Evolutionary conservation across 192 early-diverging fungal genomes (phyloP).

Genomic region (Coemansia pectinata): DNA sequence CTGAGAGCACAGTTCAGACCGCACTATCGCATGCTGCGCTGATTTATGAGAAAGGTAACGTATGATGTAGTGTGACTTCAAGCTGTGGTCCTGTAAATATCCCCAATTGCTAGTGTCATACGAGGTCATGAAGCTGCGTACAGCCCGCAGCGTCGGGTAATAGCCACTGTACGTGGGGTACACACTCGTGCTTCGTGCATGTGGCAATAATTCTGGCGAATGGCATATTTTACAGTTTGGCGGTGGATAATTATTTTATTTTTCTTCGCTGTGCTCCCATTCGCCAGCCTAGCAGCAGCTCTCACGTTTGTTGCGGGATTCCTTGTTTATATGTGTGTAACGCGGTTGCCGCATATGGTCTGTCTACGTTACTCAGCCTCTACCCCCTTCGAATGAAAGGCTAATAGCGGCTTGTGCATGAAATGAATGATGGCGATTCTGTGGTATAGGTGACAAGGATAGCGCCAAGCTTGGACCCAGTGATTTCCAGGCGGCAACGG

Average conservation of each 20-base stretch:
- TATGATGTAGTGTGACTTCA: slow-evolving; percentile 30
- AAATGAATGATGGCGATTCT: background rate
- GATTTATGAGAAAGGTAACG: slow-evolving; percentile 53
- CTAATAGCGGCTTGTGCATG: background rate
- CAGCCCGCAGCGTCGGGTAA: background rate
- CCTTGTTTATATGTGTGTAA: background rate
- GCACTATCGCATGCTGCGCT: slow-evolving; percentile 87
- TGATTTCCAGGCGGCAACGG: slow-evolving; percentile 56
- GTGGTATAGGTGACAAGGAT: slow-evolving; percentile 5
- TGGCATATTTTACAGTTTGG: slow-evolving; percentile 1
- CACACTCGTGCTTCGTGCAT: slow-evolving; percentile 4
- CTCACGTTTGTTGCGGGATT: background rate
- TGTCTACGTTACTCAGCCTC: background rate
- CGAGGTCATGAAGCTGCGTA: background rate
- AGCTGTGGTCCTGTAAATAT: background rate
- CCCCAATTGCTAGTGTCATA: background rate
- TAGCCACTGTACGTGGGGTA: background rate
- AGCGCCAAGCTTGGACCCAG: slow-evolving; percentile 11
- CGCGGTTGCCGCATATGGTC: background rate
- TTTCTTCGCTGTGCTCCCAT: background rate
- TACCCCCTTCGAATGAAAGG: background rate
- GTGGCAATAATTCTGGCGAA: slow-evolving; percentile 22
- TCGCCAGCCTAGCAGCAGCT: background rate
- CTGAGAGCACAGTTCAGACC: slow-evolving; percentile 87
- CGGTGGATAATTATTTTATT: slow-evolving; percentile 1